Evolutionary conservation across 2,329 filamentous ascomycete species (phyloP), one percentile per base, ranked within the genome.

Genomic region (Kalmusia sp.): DNA sequence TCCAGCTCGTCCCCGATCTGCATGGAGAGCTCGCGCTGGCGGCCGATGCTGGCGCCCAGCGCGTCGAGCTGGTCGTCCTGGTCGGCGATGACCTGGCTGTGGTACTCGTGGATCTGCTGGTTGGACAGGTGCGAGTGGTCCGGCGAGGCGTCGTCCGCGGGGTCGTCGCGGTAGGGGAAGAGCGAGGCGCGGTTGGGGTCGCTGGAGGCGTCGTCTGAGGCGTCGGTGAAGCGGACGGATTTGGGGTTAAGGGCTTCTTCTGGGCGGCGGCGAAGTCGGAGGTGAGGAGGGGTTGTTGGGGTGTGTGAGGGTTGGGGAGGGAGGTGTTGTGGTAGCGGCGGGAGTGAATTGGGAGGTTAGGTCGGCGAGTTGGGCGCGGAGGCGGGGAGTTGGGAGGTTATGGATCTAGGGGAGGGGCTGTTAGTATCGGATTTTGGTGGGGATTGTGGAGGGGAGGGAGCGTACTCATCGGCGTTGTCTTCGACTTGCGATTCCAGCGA

Each of bases 1-100:
- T 98, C 95, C 30, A 99, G 82, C 80, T 99, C 95, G 72, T 97
- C 91, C 25, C 95, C 93, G 67, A 99, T 98, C 78, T 95, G 91
- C 79, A 97, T 96, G 70, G 89, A 93, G 57, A 99, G 81, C 78
- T 98, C 91, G 44, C 96, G 83, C 79, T 98, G 95, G 33, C 95
- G 86, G 3, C 90, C 85, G 63, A 99, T 97, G 52, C 87, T 91
- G 67, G 87, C 85, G n/a, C 93, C 91, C 3, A 99, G 80, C 8
- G 84, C 82, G 72, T 98, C 93, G n/a, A 99, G 83, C 73, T 96
- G 92, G 61, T 91, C 89, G 70, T 99, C 95, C 76, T 99, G 95
- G 57, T 97, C 88, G n/a, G 84, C 82, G 31, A 99, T 80, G 22
- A 96, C 87, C 57, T 87, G 86, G 51, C 83, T 80, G 77, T 99